Conservation (phyloP, 352 stramenopile genomes). For the Phytophthora nicotianae region DNA sequence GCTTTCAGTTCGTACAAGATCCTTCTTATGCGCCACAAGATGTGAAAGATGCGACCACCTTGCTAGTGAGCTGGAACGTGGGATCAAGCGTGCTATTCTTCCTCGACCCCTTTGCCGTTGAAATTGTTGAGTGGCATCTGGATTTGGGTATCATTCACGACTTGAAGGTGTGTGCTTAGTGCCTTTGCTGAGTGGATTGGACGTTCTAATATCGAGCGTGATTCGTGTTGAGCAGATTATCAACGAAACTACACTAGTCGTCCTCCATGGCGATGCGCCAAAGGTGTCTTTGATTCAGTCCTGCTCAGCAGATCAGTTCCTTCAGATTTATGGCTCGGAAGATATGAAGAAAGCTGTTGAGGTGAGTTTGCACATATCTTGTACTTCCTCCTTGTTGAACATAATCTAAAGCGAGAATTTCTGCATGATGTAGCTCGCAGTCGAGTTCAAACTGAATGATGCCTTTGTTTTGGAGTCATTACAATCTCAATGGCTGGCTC, state of each 20-base stretch:
- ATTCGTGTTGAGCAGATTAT: slow-evolving; percentile 48
- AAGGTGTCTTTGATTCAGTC: slow-evolving; percentile 80
- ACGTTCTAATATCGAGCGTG: not conserved
- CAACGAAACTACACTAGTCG: slow-evolving; percentile 66
- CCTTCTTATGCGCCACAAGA: slow-evolving; percentile 54
- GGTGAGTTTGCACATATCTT: slow-evolving; percentile 35
- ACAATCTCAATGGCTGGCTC: slow-evolving; percentile 53
- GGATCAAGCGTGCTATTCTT: slow-evolving; percentile 86
- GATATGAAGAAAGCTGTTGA: slow-evolving; percentile 72
- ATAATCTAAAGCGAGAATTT: slow-evolving; percentile 13
- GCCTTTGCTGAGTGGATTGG: not conserved
- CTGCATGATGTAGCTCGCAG: slow-evolving; percentile 50
- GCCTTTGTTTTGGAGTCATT: slow-evolving; percentile 53
- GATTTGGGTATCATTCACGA: slow-evolving; percentile 87
- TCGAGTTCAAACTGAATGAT: slow-evolving; percentile 81
- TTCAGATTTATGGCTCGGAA: slow-evolving; percentile 68
- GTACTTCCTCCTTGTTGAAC: not conserved
- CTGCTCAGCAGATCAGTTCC: slow-evolving; percentile 71
- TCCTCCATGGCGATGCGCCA: slow-evolving; percentile 74
- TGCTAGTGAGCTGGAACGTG: slow-evolving; percentile 84
- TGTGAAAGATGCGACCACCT: slow-evolving; percentile 44
- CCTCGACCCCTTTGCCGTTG: slow-evolving; percentile 77
- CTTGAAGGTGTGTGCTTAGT: slow-evolving; percentile 57
- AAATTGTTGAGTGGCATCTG: slow-evolving; percentile 89
- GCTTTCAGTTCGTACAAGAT: slow-evolving; percentile 77